A percentile compares a stretch with the other conserved stretches of the same genome.
phyloP scores from a whole-genome alignment of 352 stramenopile genomes.

The Pythium brassicae region DNA sequence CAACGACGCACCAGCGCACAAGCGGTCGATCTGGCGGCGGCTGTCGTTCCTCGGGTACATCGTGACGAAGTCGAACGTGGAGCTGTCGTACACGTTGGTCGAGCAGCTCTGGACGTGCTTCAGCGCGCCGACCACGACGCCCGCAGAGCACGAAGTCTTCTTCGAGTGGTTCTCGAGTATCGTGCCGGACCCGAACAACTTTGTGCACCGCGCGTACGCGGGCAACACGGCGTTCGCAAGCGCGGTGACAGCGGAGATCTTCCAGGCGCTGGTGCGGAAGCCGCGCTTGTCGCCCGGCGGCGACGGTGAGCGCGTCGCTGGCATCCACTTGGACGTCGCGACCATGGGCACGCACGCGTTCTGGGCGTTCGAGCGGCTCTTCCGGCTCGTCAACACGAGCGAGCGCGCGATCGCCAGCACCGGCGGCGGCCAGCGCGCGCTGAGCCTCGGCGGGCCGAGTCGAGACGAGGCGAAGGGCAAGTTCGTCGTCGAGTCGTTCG shows the following conservation, averaged over 20 bases:
- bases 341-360: constrained; percentile 53
- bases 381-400: constrained; percentile 60
- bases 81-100: constrained; percentile 58
- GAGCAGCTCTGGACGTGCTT: constrained; percentile 63
- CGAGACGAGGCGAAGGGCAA: constrained; percentile 16
- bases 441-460: constrained; percentile 1
- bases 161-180: constrained; percentile 73
- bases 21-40: constrained; percentile 30
- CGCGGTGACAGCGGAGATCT: constrained; percentile 43
- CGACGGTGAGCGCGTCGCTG: neutral
- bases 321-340: constrained; percentile 43
- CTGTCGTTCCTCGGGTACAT: constrained; percentile 77
- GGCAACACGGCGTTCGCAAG: constrained; percentile 56
- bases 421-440: constrained; percentile 5
- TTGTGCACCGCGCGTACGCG: constrained; percentile 61
- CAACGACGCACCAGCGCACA: constrained; percentile 4
- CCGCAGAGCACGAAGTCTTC: constrained; percentile 48
- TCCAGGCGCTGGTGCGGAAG: constrained; percentile 35
- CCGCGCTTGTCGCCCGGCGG: no score
- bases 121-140: constrained; percentile 22
- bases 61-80: constrained; percentile 66
- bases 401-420: constrained; percentile 33
- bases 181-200: constrained; percentile 65
- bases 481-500: constrained; percentile 56
- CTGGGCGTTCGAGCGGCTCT: constrained; percentile 50